Evolutionary conservation across 352 stramenopile species (phyloP), one percentile per base, ranked within the genome.

Genomic region (Pythium brachiatum): DNA sequence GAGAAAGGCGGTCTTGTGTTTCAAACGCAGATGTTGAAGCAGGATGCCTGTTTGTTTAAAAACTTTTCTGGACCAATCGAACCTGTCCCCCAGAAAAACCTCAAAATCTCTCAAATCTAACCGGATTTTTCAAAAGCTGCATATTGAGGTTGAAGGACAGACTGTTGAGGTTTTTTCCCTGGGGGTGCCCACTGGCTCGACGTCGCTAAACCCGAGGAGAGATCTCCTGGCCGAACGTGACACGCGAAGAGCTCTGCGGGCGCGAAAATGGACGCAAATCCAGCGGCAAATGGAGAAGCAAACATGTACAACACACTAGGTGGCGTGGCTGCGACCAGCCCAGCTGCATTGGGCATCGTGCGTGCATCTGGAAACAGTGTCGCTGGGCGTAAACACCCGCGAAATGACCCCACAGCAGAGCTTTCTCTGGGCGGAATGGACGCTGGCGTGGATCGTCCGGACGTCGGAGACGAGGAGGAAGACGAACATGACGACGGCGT

Each of bases 191-290:
- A 21, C 29, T 23, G 23, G 34, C 20, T 36, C 8, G n/a, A 25
- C 11, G 64, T 70, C 58, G 50, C 53, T 70, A 70, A 70, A 70
- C 57, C 64, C 43, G 57, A 70, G 64, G 64, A 70, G 64, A 66
- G 57, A 63, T 44, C 57, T 53, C 43, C 11, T 18, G 11, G 5
- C 16, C 15, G 20, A 20, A 52, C n/a, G 41, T 58, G 38, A 56
- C 52, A 43, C 44, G 52, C 38, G 27, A 36, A 58, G 32, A 47
- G 29, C 44, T 31, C 56, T 57, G 60, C 31, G 46, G 5, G 15
- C 39, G 18, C 2, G 39, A 44, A 44, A 34, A 44, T 53, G 27
- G 38, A 13, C 16, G 26, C n/a, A 13, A 9, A 39, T 15, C 8
- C 25, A 34, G 47, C 36, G 29, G 29, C 31, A 15, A 29, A 36